Evolutionary conservation across 345 rosid species (phyloP).

Genomic region (Syzygium aromaticum): DNA sequence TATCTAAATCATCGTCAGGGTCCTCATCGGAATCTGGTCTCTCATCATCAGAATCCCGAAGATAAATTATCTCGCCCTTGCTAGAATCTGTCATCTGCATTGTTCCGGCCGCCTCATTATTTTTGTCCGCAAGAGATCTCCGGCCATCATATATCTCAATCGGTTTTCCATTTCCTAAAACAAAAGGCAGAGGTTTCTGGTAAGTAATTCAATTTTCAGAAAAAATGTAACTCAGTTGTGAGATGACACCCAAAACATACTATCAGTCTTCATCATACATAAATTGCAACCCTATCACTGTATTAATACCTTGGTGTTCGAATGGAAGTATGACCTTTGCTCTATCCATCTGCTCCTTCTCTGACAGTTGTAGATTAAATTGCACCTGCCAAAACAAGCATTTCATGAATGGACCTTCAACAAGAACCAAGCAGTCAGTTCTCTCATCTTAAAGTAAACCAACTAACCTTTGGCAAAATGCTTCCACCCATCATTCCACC

Average conservation of each 20-base stretch:
- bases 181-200: background rate
- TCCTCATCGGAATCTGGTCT: conserved; percentile 94
- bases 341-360: conserved; percentile 66
- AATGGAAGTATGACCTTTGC: conserved; percentile 91
- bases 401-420: conserved; percentile 4
- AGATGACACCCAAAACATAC: background rate
- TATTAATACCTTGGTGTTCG: conserved; percentile 80
- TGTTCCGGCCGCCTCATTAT: conserved; percentile 20
- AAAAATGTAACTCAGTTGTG: background rate
- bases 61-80: conserved; percentile 73
- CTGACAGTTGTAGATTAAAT: conserved; percentile 67
- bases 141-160: conserved; percentile 79
- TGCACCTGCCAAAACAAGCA: conserved; percentile 51
- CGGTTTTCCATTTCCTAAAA: conserved; percentile 59
- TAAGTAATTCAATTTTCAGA: background rate
- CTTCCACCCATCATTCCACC: conserved; percentile 36
- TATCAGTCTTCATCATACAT: background rate
- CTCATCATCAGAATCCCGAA: conserved; percentile 94
- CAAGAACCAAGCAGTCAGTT: background rate
- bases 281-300: background rate
- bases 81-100: conserved; percentile 22
- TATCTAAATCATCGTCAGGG: conserved; percentile 94
- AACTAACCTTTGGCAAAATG: conserved; percentile 69
- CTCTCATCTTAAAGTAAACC: background rate
- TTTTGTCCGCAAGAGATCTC: conserved; percentile 35